Base-by-base conservation (phyloP, 352 stramenopile genomes). In the Globisporangium nodosum region DNA sequence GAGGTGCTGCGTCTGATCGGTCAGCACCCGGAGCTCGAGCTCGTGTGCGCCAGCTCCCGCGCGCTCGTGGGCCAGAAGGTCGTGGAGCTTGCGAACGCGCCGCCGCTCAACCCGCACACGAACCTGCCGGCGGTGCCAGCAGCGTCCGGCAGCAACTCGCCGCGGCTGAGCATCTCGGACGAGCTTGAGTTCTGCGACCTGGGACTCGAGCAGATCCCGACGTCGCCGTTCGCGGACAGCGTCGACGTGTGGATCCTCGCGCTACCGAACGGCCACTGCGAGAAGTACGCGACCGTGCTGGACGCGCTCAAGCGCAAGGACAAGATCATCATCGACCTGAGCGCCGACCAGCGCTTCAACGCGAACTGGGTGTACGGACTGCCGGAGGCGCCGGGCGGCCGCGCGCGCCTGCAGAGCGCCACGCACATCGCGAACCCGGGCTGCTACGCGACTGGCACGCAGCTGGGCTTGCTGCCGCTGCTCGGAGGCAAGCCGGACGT, bases 331-430 rank as follows among this genome's bases (percentile, higher is more conserved):
- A 91, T 96, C 55, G 88, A 96, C 54, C 50, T 96, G 56, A 94
- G 86, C 49, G 86, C 88, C 48, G 88, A 96, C 61, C 85, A 96
- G 69, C 86, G 88, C 13, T 96, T 96, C 60, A 93, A 96, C 60
- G 69, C 80, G 9, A 52, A 73, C 31, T 96, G 88, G 88, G 79
- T 81, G 8, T 96, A 96, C 63, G 88, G 88, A 48, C 58, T 96
- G 18, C 83, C 87, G 3, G 88, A 96, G 61, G 68, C 79, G n/a
- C 84, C 83, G 0, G 70, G 71, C 45, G 72, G 76, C n/a, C 85
- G 88, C 39, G 63, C 66, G 8, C 67, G 69, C 3, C 68, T 96
- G 20, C 58, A 72, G 20, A 67, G 72, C 21, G 83, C 87, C 16
- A 92, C 78, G 7, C 84, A 90, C 71, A 94, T 96, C 52, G 73